phyloP scores from a whole-genome alignment of 176 grass and related monocot species.

The Pontederia paniculata region DNA sequence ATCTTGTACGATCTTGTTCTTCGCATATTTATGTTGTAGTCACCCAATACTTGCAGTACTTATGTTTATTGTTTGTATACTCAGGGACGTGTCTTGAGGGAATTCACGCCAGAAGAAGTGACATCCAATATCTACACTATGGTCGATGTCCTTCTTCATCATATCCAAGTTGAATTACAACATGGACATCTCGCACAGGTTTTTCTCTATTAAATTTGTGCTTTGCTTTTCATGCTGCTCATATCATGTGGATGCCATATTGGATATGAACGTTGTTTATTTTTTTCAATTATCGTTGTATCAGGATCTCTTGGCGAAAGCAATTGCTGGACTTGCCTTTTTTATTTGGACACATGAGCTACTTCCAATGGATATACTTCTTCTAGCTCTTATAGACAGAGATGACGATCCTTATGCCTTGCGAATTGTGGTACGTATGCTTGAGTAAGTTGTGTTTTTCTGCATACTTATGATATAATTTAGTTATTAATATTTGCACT shows the following conservation, averaged over 20 bases:
- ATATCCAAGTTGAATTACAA: conserved; percentile 82
- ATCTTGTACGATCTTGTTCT: conserved; percentile 48
- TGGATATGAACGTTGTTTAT: background rate
- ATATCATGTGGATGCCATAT: no score
- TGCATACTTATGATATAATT: background rate
- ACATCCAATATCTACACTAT: conserved; percentile 95
- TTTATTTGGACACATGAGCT: conserved; percentile 95
- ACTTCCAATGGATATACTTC: conserved; percentile 85
- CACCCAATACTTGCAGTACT: conserved; percentile 14
- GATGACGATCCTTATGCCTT: conserved; percentile 93
- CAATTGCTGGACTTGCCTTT: conserved; percentile 74
- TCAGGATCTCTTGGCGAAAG: conserved; percentile 85
- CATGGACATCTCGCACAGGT: conserved; percentile 72
- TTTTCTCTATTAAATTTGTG: background rate
- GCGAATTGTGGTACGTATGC: conserved; percentile 78
- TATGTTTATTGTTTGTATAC: conserved; percentile 22
- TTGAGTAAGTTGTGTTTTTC: background rate
- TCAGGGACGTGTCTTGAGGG: conserved; percentile 88
- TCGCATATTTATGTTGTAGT: conserved; percentile 1
- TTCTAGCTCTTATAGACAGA: conserved; percentile 90
- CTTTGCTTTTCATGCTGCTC: no score
- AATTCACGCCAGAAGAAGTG: conserved; percentile 91
- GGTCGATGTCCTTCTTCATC: conserved; percentile 97
- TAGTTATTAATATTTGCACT: no score
- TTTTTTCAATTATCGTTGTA: conserved; percentile 13